phyloP scores from a whole-genome alignment of 2,329 filamentous ascomycete genomes.

The Zymoseptoria passerinii region DNA sequence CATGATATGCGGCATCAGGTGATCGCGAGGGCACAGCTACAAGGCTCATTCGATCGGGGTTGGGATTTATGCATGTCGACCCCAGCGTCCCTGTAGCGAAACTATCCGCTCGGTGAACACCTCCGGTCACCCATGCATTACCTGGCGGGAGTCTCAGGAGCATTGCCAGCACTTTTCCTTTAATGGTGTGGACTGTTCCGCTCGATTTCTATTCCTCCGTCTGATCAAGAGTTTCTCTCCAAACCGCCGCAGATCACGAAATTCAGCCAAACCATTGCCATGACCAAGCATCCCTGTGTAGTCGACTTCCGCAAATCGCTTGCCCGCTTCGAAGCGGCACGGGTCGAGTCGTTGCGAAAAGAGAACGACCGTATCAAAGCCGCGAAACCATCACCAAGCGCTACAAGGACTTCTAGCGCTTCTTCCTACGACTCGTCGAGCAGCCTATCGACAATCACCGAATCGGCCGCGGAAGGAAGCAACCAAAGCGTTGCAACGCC shows the following conservation, averaged over 20 bases:
- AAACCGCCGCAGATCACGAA: background rate
- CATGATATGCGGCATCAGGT: background rate
- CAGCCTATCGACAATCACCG: background rate
- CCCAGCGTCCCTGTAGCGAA: background rate
- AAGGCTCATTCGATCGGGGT: background rate
- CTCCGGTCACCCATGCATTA: background rate
- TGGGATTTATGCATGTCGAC: background rate
- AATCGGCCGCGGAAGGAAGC: background rate
- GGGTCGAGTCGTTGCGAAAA: background rate
- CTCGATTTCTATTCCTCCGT: background rate
- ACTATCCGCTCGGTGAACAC: background rate
- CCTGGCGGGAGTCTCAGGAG: background rate
- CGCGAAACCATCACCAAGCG: background rate
- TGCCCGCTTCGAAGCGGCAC: background rate
- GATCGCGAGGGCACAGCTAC: background rate
- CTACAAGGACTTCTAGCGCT: background rate
- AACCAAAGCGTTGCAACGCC: background rate
- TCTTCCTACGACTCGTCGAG: background rate
- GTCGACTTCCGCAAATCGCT: background rate
- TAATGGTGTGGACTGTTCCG: background rate
- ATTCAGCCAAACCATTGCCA: background rate
- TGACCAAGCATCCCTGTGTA: background rate
- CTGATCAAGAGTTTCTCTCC: background rate
- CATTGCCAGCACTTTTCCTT: background rate
- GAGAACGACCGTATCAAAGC: background rate